phyloP scores from a whole-genome alignment of 2,329 filamentous ascomycete species.

The Endothia cerciana region DNA sequence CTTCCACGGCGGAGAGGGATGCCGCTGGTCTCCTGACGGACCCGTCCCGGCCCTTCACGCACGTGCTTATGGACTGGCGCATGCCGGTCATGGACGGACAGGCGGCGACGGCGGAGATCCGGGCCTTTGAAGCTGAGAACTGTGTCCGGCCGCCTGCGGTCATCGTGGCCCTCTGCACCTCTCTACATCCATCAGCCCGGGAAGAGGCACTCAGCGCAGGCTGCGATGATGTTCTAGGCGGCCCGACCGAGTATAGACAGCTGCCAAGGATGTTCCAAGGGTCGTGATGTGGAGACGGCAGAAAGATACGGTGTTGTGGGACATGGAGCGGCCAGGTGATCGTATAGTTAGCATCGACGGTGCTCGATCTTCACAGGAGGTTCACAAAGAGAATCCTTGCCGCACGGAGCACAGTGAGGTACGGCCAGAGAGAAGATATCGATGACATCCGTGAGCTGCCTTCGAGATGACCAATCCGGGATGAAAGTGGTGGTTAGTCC shows the following conservation, averaged over 20 bases:
- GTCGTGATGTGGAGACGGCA: background rate
- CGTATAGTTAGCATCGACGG: background rate
- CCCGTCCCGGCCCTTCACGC: constrained; percentile 37
- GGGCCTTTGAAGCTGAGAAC: constrained; percentile 50
- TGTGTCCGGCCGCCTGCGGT: constrained; percentile 43
- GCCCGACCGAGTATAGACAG: constrained; percentile 51
- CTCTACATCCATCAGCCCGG: constrained; percentile 50
- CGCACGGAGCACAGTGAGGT: no score
- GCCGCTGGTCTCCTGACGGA: constrained; percentile 25
- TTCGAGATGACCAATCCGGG: no score
- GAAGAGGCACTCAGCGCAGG: constrained; percentile 53
- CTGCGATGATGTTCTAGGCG: constrained; percentile 55
- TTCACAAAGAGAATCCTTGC: no score
- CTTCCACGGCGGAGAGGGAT: background rate
- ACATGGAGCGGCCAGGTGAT: background rate
- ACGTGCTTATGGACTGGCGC: constrained; percentile 52
- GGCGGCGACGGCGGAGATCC: constrained; percentile 52
- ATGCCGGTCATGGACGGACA: constrained; percentile 61
- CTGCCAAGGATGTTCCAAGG: constrained; percentile 42
- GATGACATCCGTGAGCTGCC: no score
- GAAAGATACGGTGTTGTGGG: background rate
- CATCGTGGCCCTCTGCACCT: constrained; percentile 56
- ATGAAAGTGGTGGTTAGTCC: no score
- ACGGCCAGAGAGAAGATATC: no score
- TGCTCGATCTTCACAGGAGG: no score